Evolutionary conservation across 768 basidiomycete species (phyloP).

Genomic region (Favolaschia claudopus): DNA sequence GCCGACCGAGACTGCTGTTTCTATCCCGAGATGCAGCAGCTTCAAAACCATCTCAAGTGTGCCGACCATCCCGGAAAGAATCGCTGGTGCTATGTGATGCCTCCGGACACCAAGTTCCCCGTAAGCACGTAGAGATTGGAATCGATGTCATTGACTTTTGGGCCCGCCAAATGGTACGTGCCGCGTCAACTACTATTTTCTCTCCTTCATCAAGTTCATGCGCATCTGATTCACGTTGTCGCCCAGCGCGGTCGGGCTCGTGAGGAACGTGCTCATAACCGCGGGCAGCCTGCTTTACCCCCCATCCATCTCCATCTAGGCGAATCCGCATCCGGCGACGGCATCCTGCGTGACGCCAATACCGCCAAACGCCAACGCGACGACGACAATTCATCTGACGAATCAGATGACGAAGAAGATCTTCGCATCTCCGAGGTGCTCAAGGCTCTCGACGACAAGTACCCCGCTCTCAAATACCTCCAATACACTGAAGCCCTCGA

Average conservation of each 20-base stretch:
- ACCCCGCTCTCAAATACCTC: not conserved
- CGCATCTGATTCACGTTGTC: too few relatives aligned
- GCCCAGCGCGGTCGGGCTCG: too few relatives aligned
- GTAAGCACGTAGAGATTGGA: not conserved
- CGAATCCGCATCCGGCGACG: not conserved
- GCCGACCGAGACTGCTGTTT: not conserved
- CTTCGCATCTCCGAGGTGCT: slow-evolving; percentile 1
- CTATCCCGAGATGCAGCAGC: not conserved
- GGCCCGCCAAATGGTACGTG: slow-evolving; percentile 7
- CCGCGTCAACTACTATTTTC: not conserved
- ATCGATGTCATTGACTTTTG: not conserved
- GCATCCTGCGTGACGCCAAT: not conserved
- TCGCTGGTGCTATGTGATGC: slow-evolving; percentile 11
- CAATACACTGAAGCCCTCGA: not conserved
- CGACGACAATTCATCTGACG: not conserved
- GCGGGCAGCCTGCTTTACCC: not conserved
- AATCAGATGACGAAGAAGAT: not conserved
- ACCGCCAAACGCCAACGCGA: not conserved
- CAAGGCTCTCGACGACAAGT: not conserved
- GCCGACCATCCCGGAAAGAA: slow-evolving; percentile 4
- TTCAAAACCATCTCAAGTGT: not conserved
- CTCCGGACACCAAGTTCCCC: not conserved
- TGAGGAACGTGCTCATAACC: not conserved
- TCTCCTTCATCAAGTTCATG: not conserved
- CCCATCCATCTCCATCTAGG: not conserved